phyloP scores from a whole-genome alignment of 441 rosid species.

The Flueggea neowawraea region DNA sequence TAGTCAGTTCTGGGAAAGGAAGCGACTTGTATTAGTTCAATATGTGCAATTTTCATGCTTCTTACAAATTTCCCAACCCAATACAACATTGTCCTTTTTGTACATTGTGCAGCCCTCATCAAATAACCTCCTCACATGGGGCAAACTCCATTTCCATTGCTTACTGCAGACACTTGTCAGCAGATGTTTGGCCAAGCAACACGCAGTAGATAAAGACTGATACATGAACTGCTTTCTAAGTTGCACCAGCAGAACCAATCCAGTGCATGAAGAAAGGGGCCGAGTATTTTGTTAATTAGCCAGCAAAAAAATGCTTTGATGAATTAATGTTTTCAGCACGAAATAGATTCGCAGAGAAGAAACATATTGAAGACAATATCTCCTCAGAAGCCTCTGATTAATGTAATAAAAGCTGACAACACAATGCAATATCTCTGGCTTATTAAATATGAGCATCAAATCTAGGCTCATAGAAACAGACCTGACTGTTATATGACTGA shows the following conservation, averaged over 20 bases:
- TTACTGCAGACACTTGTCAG: too few relatives aligned
- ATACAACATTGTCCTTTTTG: too few relatives aligned
- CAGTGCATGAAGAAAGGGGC: constrained; percentile 6
- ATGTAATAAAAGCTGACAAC: background rate
- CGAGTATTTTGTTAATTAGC: constrained; percentile 10
- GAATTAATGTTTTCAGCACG: background rate
- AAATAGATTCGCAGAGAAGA: background rate
- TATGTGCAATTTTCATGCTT: too few relatives aligned
- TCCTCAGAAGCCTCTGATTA: constrained; percentile 1
- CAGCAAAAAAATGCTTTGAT: constrained; percentile 1
- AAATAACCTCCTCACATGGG: too few relatives aligned
- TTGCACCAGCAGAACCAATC: constrained; percentile 5
- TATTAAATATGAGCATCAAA: constrained; percentile 70
- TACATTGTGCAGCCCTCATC: too few relatives aligned
- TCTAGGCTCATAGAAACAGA: constrained; percentile 94
- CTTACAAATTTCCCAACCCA: too few relatives aligned
- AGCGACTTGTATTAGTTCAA: too few relatives aligned
- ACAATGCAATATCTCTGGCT: constrained; percentile 9
- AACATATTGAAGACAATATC: constrained; percentile 3
- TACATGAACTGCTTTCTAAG: too few relatives aligned
- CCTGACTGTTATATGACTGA: constrained; percentile 93
- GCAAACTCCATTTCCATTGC: too few relatives aligned
- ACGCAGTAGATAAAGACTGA: too few relatives aligned
- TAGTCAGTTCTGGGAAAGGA: too few relatives aligned
- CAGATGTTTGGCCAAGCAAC: too few relatives aligned